Evolutionary conservation across 1,284 basidiomycete species (phyloP).

Genomic region (Pseudozyma flocculosa): DNA sequence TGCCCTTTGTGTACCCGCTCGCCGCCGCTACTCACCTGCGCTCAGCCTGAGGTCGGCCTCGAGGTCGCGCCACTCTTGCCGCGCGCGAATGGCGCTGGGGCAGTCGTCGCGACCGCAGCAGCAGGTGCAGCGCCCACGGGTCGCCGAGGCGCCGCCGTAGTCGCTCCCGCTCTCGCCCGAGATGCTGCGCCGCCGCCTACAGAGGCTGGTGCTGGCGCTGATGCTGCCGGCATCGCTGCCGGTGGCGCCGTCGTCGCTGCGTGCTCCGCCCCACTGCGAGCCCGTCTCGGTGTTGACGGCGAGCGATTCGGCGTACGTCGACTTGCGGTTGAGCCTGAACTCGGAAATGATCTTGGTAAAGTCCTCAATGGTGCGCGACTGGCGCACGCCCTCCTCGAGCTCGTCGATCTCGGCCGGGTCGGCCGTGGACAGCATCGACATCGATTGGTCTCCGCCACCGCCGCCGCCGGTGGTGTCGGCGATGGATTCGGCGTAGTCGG

Average conservation of each 20-base stretch:
- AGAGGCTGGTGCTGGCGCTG: background rate
- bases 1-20: background rate
- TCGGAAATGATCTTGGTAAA: constrained; percentile 52
- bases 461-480: background rate
- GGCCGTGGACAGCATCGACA: constrained; percentile 30
- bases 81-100: constrained; percentile 39
- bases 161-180: background rate
- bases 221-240: background rate
- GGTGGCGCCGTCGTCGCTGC: background rate
- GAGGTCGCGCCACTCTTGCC: constrained; percentile 50
- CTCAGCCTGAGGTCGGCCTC: constrained; percentile 55
- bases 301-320: constrained; percentile 24
- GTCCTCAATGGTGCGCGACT: constrained; percentile 49
- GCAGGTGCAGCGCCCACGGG: constrained; percentile 24
- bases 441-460: constrained; percentile 12
- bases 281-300: constrained; percentile 2
- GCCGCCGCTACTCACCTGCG: constrained; percentile 18
- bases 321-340: constrained; percentile 42
- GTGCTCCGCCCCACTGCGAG: background rate
- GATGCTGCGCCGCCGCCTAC: no score
- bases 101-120: constrained; percentile 51
- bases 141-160: background rate
- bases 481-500: constrained; percentile 11
- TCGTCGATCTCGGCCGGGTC: constrained; percentile 26
- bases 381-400: constrained; percentile 43